These are phyloP conservation scores for Protomyces gravidus DNA, from an alignment of 1,139 yeast genomes.

Conservation along the genomic window DNA sequence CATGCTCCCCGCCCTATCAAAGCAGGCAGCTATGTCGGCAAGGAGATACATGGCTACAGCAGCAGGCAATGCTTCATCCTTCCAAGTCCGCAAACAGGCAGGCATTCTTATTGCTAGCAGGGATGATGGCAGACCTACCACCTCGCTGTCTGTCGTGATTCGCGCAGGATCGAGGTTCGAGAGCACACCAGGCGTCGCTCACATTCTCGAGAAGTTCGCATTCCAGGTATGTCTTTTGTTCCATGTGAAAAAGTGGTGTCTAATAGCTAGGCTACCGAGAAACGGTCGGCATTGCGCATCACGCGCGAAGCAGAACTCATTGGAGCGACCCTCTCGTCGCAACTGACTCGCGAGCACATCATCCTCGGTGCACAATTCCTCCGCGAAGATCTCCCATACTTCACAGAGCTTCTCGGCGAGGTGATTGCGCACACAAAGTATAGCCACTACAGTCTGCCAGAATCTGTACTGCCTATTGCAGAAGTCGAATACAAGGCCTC, in stretches of 20 bases:
- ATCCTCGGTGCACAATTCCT: conserved; percentile 76
- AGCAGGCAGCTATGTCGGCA: background rate
- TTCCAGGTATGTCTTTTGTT: conserved; percentile 45
- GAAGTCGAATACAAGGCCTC: conserved; percentile 50
- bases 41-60: conserved; percentile 18
- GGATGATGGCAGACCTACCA: conserved; percentile 53
- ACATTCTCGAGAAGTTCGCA: conserved; percentile 75
- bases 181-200: conserved; percentile 76
- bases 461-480: conserved; percentile 78
- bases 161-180: conserved; percentile 83
- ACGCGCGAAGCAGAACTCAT: conserved; percentile 92
- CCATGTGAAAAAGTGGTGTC: background rate
- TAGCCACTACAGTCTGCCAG: conserved; percentile 52
- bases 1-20: background rate
- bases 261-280: conserved; percentile 67
- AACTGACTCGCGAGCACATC: conserved; percentile 77
- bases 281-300: conserved; percentile 85
- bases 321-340: conserved; percentile 72
- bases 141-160: conserved; percentile 72
- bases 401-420: conserved; percentile 78
- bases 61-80: conserved; percentile 20
- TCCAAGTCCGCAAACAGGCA: conserved; percentile 29
- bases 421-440: conserved; percentile 56
- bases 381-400: conserved; percentile 85
- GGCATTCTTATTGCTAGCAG: conserved; percentile 47